phyloP scores from a whole-genome alignment of 495 filamentous ascomycete species.

The Podospora sp. region DNA sequence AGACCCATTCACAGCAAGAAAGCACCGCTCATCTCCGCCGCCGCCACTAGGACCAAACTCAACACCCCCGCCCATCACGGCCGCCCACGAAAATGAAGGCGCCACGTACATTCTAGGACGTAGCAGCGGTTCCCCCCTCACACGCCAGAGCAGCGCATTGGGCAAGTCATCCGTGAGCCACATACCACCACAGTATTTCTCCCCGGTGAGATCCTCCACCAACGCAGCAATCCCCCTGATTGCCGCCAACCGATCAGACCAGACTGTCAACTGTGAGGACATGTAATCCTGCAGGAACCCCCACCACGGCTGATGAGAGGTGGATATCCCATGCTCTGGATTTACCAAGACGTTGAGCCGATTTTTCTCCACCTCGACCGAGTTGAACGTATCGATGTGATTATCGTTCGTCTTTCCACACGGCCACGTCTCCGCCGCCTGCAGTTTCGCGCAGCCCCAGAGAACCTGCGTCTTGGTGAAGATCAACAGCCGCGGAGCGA shows the following conservation, averaged over 20 bases:
- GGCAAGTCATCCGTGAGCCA: constrained; percentile 1
- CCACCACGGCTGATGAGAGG: not conserved
- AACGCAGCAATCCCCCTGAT: not conserved
- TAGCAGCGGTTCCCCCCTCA: not conserved
- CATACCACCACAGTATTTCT: constrained; percentile 3
- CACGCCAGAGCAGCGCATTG: not conserved
- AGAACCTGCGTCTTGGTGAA: constrained; percentile 1
- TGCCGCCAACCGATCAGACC: constrained; percentile 3
- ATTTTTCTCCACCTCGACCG: constrained; percentile 4
- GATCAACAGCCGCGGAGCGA: not conserved
- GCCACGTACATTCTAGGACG: not conserved
- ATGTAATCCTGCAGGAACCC: constrained; percentile 15
- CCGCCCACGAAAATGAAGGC: constrained; percentile 4
- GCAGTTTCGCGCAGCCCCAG: not conserved
- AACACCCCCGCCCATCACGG: not conserved
- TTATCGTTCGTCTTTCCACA: constrained; percentile 3
- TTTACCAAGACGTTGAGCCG: not conserved
- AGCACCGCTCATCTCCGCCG: too few relatives aligned
- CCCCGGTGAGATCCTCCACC: not conserved
- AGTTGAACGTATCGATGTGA: constrained; percentile 7
- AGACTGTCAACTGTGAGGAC: not conserved
- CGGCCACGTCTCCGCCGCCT: constrained; percentile 10
- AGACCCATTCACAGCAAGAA: too few relatives aligned
- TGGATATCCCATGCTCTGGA: not conserved
- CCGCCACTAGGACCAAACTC: not conserved